A percentile compares a stretch with the other conserved stretches of the same genome.
Evolutionary conservation across 78 protist genomes (phyloP).

Genomic region (Speleostelium caveatum): DNA sequence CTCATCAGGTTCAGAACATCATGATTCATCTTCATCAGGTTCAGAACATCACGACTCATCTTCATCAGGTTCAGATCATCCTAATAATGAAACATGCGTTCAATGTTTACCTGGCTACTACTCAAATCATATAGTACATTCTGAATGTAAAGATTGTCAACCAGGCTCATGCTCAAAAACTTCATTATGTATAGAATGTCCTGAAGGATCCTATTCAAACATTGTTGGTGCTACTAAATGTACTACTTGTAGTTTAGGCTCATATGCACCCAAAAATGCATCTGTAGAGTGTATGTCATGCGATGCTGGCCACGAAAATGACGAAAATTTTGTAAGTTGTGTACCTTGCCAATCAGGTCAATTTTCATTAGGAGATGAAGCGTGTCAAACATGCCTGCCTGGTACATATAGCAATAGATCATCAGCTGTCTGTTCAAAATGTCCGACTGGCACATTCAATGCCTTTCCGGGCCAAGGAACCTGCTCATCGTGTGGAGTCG

Average conservation of each 20-base stretch:
- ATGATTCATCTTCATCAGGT: neutral
- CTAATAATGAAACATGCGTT: neutral
- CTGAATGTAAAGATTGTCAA: neutral
- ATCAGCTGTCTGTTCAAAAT: neutral
- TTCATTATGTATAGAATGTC: slow-evolving; percentile 12
- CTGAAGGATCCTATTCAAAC: slow-evolving; percentile 16
- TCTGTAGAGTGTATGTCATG: slow-evolving; percentile 14
- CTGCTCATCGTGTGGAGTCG: slow-evolving; percentile 34
- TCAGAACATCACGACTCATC: neutral
- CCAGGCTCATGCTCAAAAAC: neutral
- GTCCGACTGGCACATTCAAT: slow-evolving; percentile 37
- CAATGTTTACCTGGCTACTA: no score
- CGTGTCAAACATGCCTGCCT: slow-evolving; percentile 1
- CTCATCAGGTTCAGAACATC: neutral
- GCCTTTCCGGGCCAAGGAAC: neutral
- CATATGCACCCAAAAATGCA: neutral
- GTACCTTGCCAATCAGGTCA: slow-evolving; percentile 29
- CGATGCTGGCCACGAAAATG: neutral
- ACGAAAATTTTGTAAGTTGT: slow-evolving; percentile 13
- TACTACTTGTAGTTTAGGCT: slow-evolving; percentile 14
- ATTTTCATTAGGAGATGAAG: neutral
- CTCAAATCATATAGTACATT: neutral
- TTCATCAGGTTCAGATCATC: neutral
- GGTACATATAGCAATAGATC: neutral
- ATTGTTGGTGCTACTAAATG: neutral